Evolutionary conservation across 2,329 filamentous ascomycete species (phyloP), one percentile per base, ranked within the genome.

Genomic region (Colletotrichum kahawae): DNA sequence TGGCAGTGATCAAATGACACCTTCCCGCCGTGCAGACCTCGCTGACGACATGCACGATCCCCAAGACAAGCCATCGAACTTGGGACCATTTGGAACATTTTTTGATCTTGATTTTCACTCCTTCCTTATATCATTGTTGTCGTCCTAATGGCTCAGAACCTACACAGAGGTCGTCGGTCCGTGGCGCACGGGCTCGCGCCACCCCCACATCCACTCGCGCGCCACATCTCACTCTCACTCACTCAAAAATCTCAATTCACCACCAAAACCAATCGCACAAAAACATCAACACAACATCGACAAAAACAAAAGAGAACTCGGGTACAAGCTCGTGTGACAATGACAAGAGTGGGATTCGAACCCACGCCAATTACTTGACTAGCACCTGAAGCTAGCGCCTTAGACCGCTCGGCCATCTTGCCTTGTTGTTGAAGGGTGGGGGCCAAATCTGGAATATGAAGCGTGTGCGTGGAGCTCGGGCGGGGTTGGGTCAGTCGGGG

Each of bases 281-380:
- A 24, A 51, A 21, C 5, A 24, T 51, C 43, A 21, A 51, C n/a
- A 7, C n/a, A 51, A 7, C n/a, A 51, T 51, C 43, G 7, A 21
- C n/a, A 51, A 48, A 21, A 48, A 7, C 4, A 13, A 21, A 21
- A 51, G 5, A 6, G 1, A 21, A 1, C 0, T 5, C 43, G 10
- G 13, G 43, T 0, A 7, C 0, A 1, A 0, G 1, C 10, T 13
- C 43, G 5, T n/a, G 2, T 7, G 0, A 2, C 13, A 0, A 4
- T 51, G 43, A 51, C 43, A 51, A 51, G 43, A 51, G 43, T 21
- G 43, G 43, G 43, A 51, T 51, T 51, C 43, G 43, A 51, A 51
- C 43, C 43, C 43, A 21, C 43, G 43, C 43, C 43, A 21, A 51
- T 51, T 51, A 7, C 43, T 51, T 21, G 43, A 51, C 43, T 51